Evolutionary conservation across 2,329 filamentous ascomycete species (phyloP), one percentile per base, ranked within the genome.

Genomic region (Tympanopsis confertula): DNA sequence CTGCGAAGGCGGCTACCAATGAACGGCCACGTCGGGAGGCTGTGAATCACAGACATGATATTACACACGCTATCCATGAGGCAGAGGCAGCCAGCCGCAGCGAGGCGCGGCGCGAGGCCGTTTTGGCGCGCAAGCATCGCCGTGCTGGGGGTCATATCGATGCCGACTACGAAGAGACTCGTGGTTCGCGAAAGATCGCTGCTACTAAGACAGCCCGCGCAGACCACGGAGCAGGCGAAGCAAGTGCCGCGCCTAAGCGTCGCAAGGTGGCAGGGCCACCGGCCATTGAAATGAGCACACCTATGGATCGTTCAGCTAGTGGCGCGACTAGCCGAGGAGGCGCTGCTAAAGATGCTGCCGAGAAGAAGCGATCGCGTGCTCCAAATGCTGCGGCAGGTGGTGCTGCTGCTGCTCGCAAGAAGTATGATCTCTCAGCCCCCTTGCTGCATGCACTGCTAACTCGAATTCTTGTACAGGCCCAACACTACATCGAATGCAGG

Each of bases 11-110:
- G n/a, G 59, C 65, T 14, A 58, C 59, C 5, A 68, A 66, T 38
- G 73, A 78, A 49, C 63, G 71, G 3, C 66, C 69, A 17, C 59
- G 74, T 42, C 61, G 74, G 40, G 74, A 78, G 48, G 69, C 69
- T 15, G 71, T 68, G 7, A 61, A 69, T 14, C 66, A 69, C 19
- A 71, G 71, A 50, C 24, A 28, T 10, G 71, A 68, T 41, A 47
- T 74, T 32, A 63, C 67, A 2, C 68, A 71, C 30, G 68, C 68
- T 29, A 57, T 73, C 7, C 71, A 77, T 41, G 74, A 79, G 44
- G 67, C 60, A 15, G 74, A 78, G 44, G 69, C 68, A 19, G 67
- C 69, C 28, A 64, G 68, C 35, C 67, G 76, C 39, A 74, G 73
- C 45, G 73, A 79, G 45, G 66, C 66, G 13, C 62, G 71, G 41